A percentile compares a stretch with the other conserved stretches of the same genome.
Conservation (phyloP, 2,329 filamentous ascomycete species). For the Lachnellula subtilissima region DNA sequence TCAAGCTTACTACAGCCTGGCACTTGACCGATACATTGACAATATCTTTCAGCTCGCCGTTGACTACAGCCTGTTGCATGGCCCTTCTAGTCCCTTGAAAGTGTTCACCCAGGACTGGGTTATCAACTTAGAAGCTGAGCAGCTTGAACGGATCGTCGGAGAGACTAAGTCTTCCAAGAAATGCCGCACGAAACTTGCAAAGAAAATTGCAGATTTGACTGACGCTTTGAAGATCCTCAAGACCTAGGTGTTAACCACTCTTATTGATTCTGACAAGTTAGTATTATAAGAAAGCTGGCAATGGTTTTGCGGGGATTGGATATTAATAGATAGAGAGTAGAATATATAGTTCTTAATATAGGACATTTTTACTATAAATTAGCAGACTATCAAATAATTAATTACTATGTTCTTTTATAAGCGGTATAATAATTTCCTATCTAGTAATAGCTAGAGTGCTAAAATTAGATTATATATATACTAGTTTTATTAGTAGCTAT, state of each 20-base stretch:
- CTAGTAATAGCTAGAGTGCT: too few relatives aligned
- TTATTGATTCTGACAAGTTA: conserved; percentile 1
- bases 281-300: background rate
- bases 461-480: too few relatives aligned
- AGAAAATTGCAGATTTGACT: conserved; percentile 26
- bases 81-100: conserved; percentile 45
- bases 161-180: conserved; percentile 41
- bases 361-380: too few relatives aligned
- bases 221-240: conserved; percentile 25
- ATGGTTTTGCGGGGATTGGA: background rate
- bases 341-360: background rate
- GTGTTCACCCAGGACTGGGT: conserved; percentile 50
- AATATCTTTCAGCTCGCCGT: conserved; percentile 35
- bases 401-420: too few relatives aligned
- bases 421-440: too few relatives aligned
- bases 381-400: too few relatives aligned
- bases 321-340: background rate
- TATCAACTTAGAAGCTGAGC: conserved; percentile 39
- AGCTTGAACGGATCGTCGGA: conserved; percentile 53
- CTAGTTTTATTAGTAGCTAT: too few relatives aligned
- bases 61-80: conserved; percentile 49
- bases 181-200: conserved; percentile 18
- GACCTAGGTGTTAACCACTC: conserved; percentile 6
- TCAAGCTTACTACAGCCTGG: conserved; percentile 56
- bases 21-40: conserved; percentile 59